Base-by-base conservation (phyloP, 164 flowering plant genomes). In the Vitis labrusca region DNA sequence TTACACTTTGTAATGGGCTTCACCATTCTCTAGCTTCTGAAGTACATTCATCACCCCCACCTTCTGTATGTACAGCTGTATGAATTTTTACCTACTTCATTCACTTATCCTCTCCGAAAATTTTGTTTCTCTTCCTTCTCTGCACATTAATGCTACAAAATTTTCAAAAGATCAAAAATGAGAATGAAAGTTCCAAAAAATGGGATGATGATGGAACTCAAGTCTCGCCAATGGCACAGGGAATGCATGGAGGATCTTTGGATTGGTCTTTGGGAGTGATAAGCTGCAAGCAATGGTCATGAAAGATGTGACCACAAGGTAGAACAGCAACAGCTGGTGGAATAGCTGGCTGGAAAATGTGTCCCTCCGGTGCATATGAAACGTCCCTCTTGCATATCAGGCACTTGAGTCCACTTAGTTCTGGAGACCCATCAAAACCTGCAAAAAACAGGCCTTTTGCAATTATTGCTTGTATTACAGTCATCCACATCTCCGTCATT, bases 301-400 rank as follows among this genome's bases (percentile, higher is more conserved):
- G 88, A 74, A 79, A 85, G 37, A 71, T 53, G 64, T 85, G 88
- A 17, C 80, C 74, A 63, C 85, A 85, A 5, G 84, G 80, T n/a
- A 85, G 78, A 64, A 85, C 79, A 9, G 88, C 83, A 62, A 61
- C 71, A 10, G 61, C 8, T 3, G 80, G 84, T 29, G 76, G 74
- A 67, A 11, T 50, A 2, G 66, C 5, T 6, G 81, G 80, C 68
- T 64, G 75, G 50, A 48, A 29, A 1, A 65, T 29, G 10, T 65
- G 72, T 8, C 82, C 85, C 23, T 72, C 79, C 12, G 84, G 72
- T 19, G 68, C 17, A 61, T 15, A 75, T 9, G 70, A 61, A 23
- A 84, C 73, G 77, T 84, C 79, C 73, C 80, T 82, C 66, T 80
- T 78, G 78, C 87, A 84, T 66, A 84, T 10, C 3, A 16, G 10